Evolutionary conservation across 2,329 filamentous ascomycete species (phyloP), one percentile per base, ranked within the genome.

Genomic region (Scedosporium minutisporum): DNA sequence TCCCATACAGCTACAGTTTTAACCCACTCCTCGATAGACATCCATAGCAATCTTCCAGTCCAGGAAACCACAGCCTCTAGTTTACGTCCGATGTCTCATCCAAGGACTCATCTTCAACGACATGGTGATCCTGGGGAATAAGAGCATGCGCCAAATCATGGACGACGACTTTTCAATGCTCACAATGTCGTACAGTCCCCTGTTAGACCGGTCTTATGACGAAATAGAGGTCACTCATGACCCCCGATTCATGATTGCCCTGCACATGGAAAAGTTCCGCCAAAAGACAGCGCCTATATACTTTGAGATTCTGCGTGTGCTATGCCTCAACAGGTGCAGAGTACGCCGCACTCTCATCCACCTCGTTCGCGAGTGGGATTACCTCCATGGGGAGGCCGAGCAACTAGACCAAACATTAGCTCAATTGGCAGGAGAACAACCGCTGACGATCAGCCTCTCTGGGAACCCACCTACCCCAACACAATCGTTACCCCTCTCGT

Each of bases 291-390:
- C 81, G 4, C 78, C 91, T 72, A 86, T 88, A 0, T 97, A 92
- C 69, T 78, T 96, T 18, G 93, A 97, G 67, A 82, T 96, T 16
- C 87, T 95, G 69, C 86, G 92, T 58, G 88, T 90, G 6, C 80
- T 95, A 18, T 96, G 92, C 69, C 90, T 97, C 71, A 99, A 97
- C 70, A 82, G 92, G 61, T 96, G 91, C 71, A 88, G 95, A 2
- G 86, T 96, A 51, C 86, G 95, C n/a, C 85, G 95, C 42, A 92
- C 88, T n/a, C 81, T 99, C 7, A 92, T 87, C 65, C 93, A 97
- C 71, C 84, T 88, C 14, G 85, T 96, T 42, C 78, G 86, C 2
- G 89, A 93, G 64, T 96, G 92, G 87, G 92, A 97, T 69, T 82
- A 84, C 60, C 79, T 97, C 2, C 92, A 97, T 74, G 79, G 84